These are phyloP conservation scores for Saposhnikovia divaricata DNA, from an alignment of 129 eudicot species.

Conservation along the genomic window DNA sequence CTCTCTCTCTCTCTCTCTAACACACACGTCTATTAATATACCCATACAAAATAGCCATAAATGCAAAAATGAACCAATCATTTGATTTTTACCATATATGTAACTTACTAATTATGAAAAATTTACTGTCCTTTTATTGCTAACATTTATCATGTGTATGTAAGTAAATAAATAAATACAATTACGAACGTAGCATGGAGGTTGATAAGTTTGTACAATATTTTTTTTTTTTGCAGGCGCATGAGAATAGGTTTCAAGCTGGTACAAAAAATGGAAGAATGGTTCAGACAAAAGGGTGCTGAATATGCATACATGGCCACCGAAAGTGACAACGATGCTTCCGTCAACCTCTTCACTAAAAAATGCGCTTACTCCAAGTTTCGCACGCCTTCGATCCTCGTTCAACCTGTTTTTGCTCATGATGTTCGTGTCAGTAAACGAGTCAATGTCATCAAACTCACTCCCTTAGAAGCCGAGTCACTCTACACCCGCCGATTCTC, in stretches of 20 bases:
- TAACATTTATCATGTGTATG: background rate
- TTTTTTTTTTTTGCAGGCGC: slow-evolving; percentile 40
- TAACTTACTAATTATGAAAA: background rate
- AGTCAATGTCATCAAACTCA: slow-evolving; percentile 41
- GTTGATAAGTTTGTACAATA: background rate
- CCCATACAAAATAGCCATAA: too few species aligned
- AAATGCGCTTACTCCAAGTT: slow-evolving; percentile 86
- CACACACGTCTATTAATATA: background rate
- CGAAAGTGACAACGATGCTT: slow-evolving; percentile 66
- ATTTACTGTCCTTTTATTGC: background rate
- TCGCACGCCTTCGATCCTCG: slow-evolving; percentile 81
- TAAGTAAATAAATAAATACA: background rate
- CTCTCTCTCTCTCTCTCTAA: background rate
- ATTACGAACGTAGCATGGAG: background rate
- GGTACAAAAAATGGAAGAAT: slow-evolving; percentile 58
- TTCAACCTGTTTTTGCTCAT: slow-evolving; percentile 93
- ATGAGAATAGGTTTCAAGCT: slow-evolving; percentile 72
- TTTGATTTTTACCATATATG: background rate
- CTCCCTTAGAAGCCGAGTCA: slow-evolving; percentile 53
- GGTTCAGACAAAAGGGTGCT: slow-evolving; percentile 79
- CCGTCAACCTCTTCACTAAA: slow-evolving; percentile 60
- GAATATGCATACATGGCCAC: slow-evolving; percentile 93
- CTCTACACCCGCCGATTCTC: slow-evolving; percentile 77
- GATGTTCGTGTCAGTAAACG: slow-evolving; percentile 32
- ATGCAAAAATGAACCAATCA: background rate